phyloP scores from a whole-genome alignment of 2,329 filamentous ascomycete species.

The Cercospora berteroae region DNA sequence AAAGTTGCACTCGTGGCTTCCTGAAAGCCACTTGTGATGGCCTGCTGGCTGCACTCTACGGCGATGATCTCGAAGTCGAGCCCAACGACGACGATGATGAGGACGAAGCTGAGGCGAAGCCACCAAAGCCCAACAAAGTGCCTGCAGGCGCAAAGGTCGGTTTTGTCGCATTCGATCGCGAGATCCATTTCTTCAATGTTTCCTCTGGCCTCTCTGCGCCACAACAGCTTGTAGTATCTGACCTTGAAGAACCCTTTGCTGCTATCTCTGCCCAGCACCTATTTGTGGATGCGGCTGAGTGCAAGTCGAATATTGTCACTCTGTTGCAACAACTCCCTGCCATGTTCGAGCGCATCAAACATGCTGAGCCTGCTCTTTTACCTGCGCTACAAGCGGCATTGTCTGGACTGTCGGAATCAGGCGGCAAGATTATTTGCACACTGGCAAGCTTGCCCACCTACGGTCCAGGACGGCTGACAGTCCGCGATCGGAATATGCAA shows the following conservation, averaged over 20 bases:
- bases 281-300: conserved; percentile 92
- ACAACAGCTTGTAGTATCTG: conserved; percentile 98
- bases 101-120: conserved; percentile 47
- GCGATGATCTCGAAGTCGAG: conserved; percentile 55
- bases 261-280: conserved; percentile 79
- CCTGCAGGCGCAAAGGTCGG: conserved; percentile 83
- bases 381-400: conserved; percentile 80
- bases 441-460: conserved; percentile 84
- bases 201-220: conserved; percentile 76
- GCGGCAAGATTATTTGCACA: conserved; percentile 88
- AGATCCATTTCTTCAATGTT: conserved; percentile 97
- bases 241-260: conserved; percentile 94
- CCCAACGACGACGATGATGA: conserved; percentile 51
- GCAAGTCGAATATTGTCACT: conserved; percentile 80
- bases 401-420: conserved; percentile 78
- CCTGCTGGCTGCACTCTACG: conserved; percentile 80
- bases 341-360: conserved; percentile 84
- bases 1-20: conserved; percentile 87
- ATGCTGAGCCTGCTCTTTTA: conserved; percentile 83
- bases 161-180: conserved; percentile 93
- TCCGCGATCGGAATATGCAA: conserved; percentile 85
- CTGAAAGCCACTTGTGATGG: conserved; percentile 87
- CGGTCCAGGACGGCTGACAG: conserved; percentile 80
- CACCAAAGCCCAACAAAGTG: conserved; percentile 54
- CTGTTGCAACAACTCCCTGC: conserved; percentile 78